A percentile compares a stretch with the other conserved stretches of the same genome.
Conservation (phyloP, 73 alveolate species). For the Symbiodinium pilosum region DNA sequence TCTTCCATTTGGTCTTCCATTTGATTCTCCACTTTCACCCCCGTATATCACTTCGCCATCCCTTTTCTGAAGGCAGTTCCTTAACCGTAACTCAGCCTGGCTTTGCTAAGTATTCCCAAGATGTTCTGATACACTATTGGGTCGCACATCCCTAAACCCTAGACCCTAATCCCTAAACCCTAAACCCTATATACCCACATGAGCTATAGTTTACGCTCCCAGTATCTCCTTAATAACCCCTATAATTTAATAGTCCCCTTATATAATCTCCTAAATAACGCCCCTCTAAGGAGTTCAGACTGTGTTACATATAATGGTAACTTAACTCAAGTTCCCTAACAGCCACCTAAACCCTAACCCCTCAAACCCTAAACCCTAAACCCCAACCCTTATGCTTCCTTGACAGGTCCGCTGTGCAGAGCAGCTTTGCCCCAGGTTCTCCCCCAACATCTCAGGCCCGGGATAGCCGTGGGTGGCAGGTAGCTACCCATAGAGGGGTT, state of each 20-base stretch:
- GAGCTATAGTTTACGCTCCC: neutral
- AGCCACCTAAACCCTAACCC: neutral
- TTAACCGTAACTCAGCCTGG: too few species aligned
- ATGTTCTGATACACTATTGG: too few species aligned
- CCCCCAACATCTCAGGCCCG: neutral
- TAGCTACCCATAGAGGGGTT: neutral
- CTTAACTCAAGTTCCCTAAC: neutral
- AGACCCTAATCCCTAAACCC: neutral
- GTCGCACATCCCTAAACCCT: too few species aligned
- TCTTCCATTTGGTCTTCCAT: too few species aligned
- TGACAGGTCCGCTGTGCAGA: neutral
- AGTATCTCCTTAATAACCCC: neutral
- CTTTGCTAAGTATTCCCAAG: too few species aligned
- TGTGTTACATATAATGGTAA: neutral
- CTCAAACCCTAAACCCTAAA: neutral
- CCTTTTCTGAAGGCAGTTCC: too few species aligned
- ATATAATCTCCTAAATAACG: neutral
- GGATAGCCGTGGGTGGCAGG: neutral
- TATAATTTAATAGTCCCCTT: neutral
- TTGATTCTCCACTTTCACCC: too few species aligned
- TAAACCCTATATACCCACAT: neutral
- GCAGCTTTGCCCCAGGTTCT: neutral
- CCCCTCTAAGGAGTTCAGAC: neutral
- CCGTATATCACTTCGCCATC: too few species aligned
- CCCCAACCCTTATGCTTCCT: neutral